These are phyloP conservation scores for Dendrothele bispora DNA, from an alignment of 768 basidiomycete genomes.

Conservation along the genomic window DNA sequence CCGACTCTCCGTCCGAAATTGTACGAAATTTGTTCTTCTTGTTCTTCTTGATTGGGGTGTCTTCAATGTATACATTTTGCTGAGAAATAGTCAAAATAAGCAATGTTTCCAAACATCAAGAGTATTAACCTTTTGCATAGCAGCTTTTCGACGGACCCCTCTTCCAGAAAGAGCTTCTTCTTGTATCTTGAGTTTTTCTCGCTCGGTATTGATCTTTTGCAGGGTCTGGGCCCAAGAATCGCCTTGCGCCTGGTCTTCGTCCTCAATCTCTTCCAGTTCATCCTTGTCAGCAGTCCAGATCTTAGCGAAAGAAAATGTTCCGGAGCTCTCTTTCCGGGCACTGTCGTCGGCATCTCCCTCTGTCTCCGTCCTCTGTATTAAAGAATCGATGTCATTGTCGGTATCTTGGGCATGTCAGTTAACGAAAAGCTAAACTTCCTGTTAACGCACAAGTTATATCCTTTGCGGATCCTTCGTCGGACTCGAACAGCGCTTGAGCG, in stretches of 20 bases:
- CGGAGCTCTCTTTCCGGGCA: slow-evolving; percentile 45
- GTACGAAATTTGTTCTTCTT: slow-evolving; percentile 10
- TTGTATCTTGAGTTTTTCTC: slow-evolving; percentile 38
- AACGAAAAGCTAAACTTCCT: slow-evolving; percentile 5
- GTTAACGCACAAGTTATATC: slow-evolving; percentile 66
- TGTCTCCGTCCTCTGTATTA: slow-evolving; percentile 83
- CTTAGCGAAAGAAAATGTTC: slow-evolving; percentile 85
- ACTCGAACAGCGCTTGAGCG: slow-evolving; percentile 81
- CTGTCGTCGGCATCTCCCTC: slow-evolving; percentile 59
- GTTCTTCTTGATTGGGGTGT: slow-evolving; percentile 7
- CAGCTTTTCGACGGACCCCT: slow-evolving; percentile 73
- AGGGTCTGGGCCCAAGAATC: slow-evolving; percentile 86
- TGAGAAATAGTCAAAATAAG: slow-evolving; percentile 12
- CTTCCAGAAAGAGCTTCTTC: slow-evolving; percentile 64
- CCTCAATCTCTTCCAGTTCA: slow-evolving; percentile 63
- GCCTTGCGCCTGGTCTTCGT: slow-evolving; percentile 50
- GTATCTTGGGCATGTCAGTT: slow-evolving; percentile 47
- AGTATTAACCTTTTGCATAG: slow-evolving; percentile 41
- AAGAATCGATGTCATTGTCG: slow-evolving; percentile 78
- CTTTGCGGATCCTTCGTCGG: slow-evolving; percentile 48
- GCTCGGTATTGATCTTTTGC: slow-evolving; percentile 46
- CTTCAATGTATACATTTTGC: slow-evolving; percentile 30
- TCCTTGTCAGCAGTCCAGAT: slow-evolving; percentile 87
- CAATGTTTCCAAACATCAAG: neutral
- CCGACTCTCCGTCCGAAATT: slow-evolving; percentile 31